phyloP scores from a whole-genome alignment of 1,139 yeast genomes.

The Scheffersomyces cryptocercus region DNA sequence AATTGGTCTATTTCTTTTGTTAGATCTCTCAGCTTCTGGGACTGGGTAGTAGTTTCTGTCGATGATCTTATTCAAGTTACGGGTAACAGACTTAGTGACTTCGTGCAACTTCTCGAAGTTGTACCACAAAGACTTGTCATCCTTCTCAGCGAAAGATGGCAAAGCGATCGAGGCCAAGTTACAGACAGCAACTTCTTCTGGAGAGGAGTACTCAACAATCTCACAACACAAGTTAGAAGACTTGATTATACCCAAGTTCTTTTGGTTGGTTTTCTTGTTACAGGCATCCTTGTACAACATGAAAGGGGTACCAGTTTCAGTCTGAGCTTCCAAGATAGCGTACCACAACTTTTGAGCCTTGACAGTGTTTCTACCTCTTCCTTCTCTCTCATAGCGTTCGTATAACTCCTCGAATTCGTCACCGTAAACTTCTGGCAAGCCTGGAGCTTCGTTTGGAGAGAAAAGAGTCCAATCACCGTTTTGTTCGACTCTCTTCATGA shows the following conservation, averaged over 20 bases:
- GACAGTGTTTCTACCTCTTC: constrained; percentile 68
- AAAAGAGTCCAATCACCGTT: constrained; percentile 82
- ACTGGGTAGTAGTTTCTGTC: constrained; percentile 61
- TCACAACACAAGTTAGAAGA: constrained; percentile 90
- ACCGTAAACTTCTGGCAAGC: constrained; percentile 77
- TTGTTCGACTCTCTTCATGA: constrained; percentile 83
- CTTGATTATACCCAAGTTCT: constrained; percentile 84
- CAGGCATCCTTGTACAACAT: constrained; percentile 90
- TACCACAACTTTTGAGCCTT: constrained; percentile 91
- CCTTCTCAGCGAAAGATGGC: constrained; percentile 63
- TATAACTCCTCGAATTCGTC: constrained; percentile 75
- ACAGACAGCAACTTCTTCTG: constrained; percentile 90
- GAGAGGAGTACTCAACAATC: constrained; percentile 83
- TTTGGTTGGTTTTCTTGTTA: constrained; percentile 79
- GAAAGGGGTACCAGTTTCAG: constrained; percentile 92
- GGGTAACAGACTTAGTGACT: constrained; percentile 53
- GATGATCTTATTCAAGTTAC: constrained; percentile 56
- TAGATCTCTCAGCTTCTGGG: constrained; percentile 52
- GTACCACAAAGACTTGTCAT: constrained; percentile 38
- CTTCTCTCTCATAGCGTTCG: constrained; percentile 69
- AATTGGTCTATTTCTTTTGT: constrained; percentile 59
- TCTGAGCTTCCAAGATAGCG: constrained; percentile 82
- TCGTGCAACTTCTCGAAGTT: constrained; percentile 57
- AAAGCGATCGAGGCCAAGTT: constrained; percentile 85
- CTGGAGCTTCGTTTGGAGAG: constrained; percentile 88